Evolutionary conservation across 1,139 yeast species (phyloP), one percentile per base, ranked within the genome.

Genomic region (Arxiozyma heterogenica): DNA sequence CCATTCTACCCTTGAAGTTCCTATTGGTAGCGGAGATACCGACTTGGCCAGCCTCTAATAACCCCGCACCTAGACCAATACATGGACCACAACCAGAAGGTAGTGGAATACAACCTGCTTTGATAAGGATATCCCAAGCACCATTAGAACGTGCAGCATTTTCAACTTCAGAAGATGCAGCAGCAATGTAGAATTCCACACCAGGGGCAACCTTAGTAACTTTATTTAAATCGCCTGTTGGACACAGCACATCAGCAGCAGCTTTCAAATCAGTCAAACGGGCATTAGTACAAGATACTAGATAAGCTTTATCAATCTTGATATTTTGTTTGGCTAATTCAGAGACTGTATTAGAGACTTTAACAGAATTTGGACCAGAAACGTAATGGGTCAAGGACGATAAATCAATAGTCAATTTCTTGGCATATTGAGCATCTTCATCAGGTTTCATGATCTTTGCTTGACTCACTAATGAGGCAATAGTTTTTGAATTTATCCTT

Each of bases 61-160:
- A 76, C 52, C 99, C 99, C 43, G 94, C 79, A 57, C 99, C 99
- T 55, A 93, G 78, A 47, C 99, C 99, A 66, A 93, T 93, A 75
- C 99, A 93, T 43, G 99, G 99, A 50, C 99, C 99, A 74, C 99
- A 93, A 25, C 99, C 99, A 21, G 98, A 96, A 20, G 98, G 98
- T 63, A 93, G 80, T 42, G 97, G 91, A 64, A 75, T 87, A 55
- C 97, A 96, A 52, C 99, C 99, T 17, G 98, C 95, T 54, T 85
- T 93, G 47, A 93, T 66, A 53, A 94, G 78, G 41, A 82, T 82
- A 64, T 90, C 80, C 98, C 99, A 94, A 15, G 95, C 94, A 57
- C 98, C 98, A 51, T 73, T 75, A 47, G 81, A 79, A 73, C 87
- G 96, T 49, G 98, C 98, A 63, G 90, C 97, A 60, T 80, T 79